These are phyloP conservation scores for Phytophthora niederhauseri DNA, from an alignment of 352 stramenopile species.

Conservation along the genomic window DNA sequence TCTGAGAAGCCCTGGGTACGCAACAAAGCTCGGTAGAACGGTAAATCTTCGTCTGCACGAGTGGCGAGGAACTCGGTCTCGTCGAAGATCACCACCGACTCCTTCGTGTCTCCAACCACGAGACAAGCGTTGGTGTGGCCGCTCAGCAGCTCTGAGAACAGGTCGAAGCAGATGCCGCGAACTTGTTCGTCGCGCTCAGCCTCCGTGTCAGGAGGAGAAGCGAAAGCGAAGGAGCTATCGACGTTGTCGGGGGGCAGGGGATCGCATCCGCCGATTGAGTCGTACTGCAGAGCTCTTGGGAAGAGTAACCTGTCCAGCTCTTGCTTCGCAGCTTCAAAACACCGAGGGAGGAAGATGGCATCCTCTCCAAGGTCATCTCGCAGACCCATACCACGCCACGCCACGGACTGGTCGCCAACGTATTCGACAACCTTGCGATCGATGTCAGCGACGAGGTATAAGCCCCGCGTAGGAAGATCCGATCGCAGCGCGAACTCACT, in stretches of 20 bases:
- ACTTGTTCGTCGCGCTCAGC: constrained; percentile 52
- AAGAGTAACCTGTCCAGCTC: constrained; percentile 61
- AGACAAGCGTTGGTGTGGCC: constrained; percentile 78
- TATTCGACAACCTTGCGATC: constrained; percentile 79
- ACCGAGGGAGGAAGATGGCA: constrained; percentile 57
- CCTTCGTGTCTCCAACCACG: constrained; percentile 84
- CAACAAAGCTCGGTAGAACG: constrained; percentile 73
- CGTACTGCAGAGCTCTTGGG: constrained; percentile 42
- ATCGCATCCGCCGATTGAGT: constrained; percentile 48
- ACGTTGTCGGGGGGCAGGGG: constrained; percentile 6
- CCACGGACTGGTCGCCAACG: constrained; percentile 55
- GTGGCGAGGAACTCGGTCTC: constrained; percentile 83
- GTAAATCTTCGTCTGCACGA: constrained; percentile 54
- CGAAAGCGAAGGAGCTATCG: constrained; percentile 19
- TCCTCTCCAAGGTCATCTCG: constrained; percentile 39
- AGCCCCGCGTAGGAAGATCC: constrained; percentile 66
- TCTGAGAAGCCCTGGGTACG: constrained; percentile 87
- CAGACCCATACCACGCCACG: constrained; percentile 67
- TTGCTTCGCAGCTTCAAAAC: constrained; percentile 59
- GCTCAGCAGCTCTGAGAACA: constrained; percentile 66
- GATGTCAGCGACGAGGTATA: constrained; percentile 78
- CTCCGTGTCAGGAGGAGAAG: constrained; percentile 28
- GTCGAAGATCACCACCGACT: constrained; percentile 90
- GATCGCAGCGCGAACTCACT: constrained; percentile 62
- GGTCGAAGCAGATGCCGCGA: constrained; percentile 67